Evolutionary conservation across 2,329 filamentous ascomycete genomes (phyloP), one percentile per base, ranked within the genome.

Genomic region (Cladosporium sphaerospermum): DNA sequence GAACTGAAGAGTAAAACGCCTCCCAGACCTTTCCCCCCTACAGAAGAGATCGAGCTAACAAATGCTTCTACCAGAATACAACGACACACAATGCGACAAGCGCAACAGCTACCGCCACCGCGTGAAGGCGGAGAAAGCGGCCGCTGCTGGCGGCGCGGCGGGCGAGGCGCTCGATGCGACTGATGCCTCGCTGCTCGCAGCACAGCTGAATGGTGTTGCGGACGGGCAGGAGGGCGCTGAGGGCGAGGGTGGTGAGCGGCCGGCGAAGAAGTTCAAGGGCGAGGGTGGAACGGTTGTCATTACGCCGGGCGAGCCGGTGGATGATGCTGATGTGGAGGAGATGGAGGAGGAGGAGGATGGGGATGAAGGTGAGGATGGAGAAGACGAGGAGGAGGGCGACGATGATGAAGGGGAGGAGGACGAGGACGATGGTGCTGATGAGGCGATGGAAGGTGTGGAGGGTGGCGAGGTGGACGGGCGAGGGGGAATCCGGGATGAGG

Each of bases 71-170:
- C 14, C 60, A 86, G 84, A 87, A 67, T 89, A 87, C 75, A 87
- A 83, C 64, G 79, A 84, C 58, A 80, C 84, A 54, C 85, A 89
- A 67, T 82, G 84, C 16, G 83, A 85, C 53, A 90, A 90, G 71
- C 83, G 86, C 49, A 88, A 84, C 60, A 82, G 79, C 13, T 88
- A 89, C 71, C 80, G 85, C 49, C 81, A 83, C 62, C 86, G 85
- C 62, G 80, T 85, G 14, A 82, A 83, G 34, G 84, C 82, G 50
- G 80, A 83, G 50, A 88, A 86, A 69, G 62, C 64, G 1, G 61
- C 61, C 6, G 61, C 61, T 4, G 56, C 56, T 1, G 52, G 43
- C 34, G n/a, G 8, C 13, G 48, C 36, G 8, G 36, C 52, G 11
- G 72, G 71, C 50, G 69, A 64, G 11, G 64, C 62, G 40, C 50